Percentiles rank a stretch among this genome's conserved stretches.
Conservation (phyloP, 2,329 filamentous ascomycete genomes). For the Trichoderma brevicompactum region DNA sequence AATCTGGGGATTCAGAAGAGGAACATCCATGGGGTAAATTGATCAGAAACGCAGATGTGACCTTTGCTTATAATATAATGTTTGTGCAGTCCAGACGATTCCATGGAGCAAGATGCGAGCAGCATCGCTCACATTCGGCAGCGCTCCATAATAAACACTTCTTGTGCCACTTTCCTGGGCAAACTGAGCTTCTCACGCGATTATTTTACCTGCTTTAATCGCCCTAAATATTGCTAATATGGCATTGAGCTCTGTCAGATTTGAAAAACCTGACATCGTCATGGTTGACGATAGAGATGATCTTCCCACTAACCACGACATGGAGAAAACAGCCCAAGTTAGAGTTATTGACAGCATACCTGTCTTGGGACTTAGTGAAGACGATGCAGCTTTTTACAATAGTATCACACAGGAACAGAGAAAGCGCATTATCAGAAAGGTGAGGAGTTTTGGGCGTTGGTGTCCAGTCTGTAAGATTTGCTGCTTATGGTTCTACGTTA, state of each 20-base stretch:
- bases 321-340: background rate
- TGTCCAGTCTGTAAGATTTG: too few species aligned
- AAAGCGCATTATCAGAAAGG: constrained; percentile 12
- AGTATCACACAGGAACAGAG: constrained; percentile 1
- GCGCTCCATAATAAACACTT: background rate
- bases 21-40: background rate
- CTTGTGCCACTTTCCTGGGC: background rate
- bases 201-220: background rate
- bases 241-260: background rate
- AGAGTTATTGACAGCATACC: constrained; percentile 10
- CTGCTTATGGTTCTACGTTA: background rate
- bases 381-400: constrained; percentile 14
- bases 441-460: rapidly evolving
- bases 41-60: background rate
- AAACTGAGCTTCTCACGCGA: background rate
- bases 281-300: constrained; percentile 10
- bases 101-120: background rate
- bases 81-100: background rate
- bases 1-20: background rate
- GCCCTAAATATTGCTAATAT: background rate
- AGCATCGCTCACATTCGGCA: background rate
- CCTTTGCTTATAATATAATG: background rate
- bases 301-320: background rate
- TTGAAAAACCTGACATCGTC: constrained; percentile 2
- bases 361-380: constrained; percentile 8